Evolutionary conservation across 192 early-diverging fungal genomes (phyloP).

Genomic region (Coemansia brasiliensis): DNA sequence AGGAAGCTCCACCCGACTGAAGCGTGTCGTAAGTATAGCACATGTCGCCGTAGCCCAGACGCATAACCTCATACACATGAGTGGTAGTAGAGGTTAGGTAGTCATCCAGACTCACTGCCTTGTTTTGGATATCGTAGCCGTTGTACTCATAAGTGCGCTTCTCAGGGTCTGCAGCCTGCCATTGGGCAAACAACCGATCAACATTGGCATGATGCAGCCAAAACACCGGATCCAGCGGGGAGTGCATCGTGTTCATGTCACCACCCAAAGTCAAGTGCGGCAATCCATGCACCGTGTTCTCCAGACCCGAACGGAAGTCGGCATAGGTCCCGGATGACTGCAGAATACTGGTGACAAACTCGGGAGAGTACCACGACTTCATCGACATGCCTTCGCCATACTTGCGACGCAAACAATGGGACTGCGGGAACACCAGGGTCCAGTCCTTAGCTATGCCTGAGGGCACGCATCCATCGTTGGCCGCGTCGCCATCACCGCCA

Average conservation of each 20-base stretch:
- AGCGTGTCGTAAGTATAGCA: slow-evolving; percentile 56
- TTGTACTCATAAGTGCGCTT: slow-evolving; percentile 44
- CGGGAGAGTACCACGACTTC: slow-evolving; percentile 36
- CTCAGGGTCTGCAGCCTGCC: slow-evolving; percentile 53
- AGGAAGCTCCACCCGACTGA: slow-evolving; percentile 15
- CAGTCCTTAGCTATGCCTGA: slow-evolving; percentile 27
- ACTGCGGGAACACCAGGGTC: slow-evolving; percentile 15
- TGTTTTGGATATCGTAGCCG: slow-evolving; percentile 18
- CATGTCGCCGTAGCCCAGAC: slow-evolving; percentile 39
- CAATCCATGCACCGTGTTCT: slow-evolving; percentile 50
- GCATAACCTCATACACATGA: slow-evolving; percentile 40
- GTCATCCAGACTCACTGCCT: slow-evolving; percentile 14
- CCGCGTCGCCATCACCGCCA: slow-evolving; percentile 45
- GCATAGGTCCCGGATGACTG: slow-evolving; percentile 32
- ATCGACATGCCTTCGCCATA: slow-evolving; percentile 31
- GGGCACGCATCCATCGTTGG: slow-evolving; percentile 27
- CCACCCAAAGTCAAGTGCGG: slow-evolving; percentile 49
- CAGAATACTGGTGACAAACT: slow-evolving; percentile 37
- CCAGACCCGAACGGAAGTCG: slow-evolving; percentile 32
- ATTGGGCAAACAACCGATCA: slow-evolving; percentile 57
- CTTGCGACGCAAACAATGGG: slow-evolving; percentile 38
- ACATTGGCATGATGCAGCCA: slow-evolving; percentile 64
- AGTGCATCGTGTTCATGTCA: slow-evolving; percentile 57
- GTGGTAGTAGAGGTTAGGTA: slow-evolving; percentile 13
- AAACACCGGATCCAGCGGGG: slow-evolving; percentile 62